phyloP scores from a whole-genome alignment of 441 rosid genomes.

The Populus hybrid region DNA sequence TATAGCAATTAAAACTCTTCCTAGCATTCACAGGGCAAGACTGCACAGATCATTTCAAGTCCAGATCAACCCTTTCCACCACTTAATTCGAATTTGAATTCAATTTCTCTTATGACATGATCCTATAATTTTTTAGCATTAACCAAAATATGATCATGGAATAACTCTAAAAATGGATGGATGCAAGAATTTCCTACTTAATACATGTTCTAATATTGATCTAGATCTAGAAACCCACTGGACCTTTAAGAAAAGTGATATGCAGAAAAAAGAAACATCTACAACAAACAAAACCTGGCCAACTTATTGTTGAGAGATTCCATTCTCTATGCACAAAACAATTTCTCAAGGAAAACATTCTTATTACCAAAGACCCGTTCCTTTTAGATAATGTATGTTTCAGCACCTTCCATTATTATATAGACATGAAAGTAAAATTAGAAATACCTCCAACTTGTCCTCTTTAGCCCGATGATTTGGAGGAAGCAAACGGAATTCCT shows the following conservation, averaged over 20 bases:
- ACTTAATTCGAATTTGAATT: not conserved
- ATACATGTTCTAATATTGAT: not conserved
- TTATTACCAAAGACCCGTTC: not conserved
- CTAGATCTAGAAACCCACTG: not conserved
- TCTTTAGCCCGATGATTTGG: conserved; percentile 27
- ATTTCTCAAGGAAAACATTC: not conserved
- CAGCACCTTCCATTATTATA: not conserved
- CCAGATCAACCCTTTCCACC: not conserved
- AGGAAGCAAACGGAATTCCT: conserved; percentile 30
- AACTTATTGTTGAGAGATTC: not conserved
- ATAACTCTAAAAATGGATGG: not conserved
- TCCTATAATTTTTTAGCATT: not conserved
- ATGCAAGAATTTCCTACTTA: not conserved
- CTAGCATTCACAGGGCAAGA: not conserved
- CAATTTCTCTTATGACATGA: not conserved
- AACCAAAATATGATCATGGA: not conserved
- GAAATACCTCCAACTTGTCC: conserved; percentile 31
- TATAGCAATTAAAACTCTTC: not conserved
- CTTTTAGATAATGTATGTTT: not conserved
- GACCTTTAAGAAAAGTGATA: not conserved
- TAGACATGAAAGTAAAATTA: not conserved
- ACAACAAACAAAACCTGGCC: not conserved
- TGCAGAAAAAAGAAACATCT: not conserved
- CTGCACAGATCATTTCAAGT: not conserved
- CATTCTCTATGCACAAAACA: not conserved